Evolutionary conservation across 2,329 filamentous ascomycete genomes (phyloP), one percentile per base, ranked within the genome.

Genomic region (Sporothrix luriei): DNA sequence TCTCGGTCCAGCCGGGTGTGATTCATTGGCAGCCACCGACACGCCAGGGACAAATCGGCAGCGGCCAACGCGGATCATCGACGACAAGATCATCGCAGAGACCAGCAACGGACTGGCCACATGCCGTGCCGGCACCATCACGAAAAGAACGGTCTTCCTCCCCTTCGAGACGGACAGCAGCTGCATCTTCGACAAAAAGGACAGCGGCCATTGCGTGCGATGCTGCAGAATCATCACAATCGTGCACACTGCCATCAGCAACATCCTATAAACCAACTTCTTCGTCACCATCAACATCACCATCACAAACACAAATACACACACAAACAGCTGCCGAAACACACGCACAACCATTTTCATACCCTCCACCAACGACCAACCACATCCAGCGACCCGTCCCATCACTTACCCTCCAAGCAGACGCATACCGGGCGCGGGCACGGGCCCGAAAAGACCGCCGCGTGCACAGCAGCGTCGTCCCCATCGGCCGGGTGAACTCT

Each of bases 1-100:
- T 71, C 13, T 29, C 62, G 9, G 66, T 33, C 5, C 69, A 72
- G 21, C 69, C 59, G n/a, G 67, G 54, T 5, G 52, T 65, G 29
- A 40, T 70, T 0, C 66, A 70, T 10, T 72, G 68, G 69, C 38
- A 57, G 54, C 10, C 46, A 11, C 33, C 67, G 26, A 19, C 55
- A 11, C 21, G 19, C 11, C 59, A 10, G 40, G 46, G 26, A 33
- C 46, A 52, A 4, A 10, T 1, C 16, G 46, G 9, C 24, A 29
- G 19, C 46, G 19, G 29, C 10, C 9, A 61, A 43, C 19, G 24
- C 21, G 64, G n/a, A 46, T n/a, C 29, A 14, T 29, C n/a, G n/a
- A 43, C 40, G 3, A 48, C 24, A 9, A 64, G 14, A n/a, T n/a
- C 43, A 13, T 46, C 43, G 4, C 43, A 48, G 24, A 33, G 57